phyloP scores from a whole-genome alignment of 1,284 basidiomycete species.

The Irpex sp. region DNA sequence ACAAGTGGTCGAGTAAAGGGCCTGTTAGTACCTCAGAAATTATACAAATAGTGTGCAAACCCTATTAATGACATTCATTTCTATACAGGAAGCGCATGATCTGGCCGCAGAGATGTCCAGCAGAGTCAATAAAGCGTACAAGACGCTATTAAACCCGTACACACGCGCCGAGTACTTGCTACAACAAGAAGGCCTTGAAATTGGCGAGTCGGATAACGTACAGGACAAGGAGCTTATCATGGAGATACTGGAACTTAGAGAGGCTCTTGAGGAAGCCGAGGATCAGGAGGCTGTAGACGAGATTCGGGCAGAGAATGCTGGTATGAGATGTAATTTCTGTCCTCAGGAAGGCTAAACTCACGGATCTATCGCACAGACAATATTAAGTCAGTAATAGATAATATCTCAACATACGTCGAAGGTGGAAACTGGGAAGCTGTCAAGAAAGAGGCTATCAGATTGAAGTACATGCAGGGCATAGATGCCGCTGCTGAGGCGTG shows the following conservation, averaged over 20 bases:
- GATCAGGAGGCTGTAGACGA: constrained; percentile 46
- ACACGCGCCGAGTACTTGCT: constrained; percentile 73
- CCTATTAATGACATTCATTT: neutral
- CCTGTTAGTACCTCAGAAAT: constrained; percentile 35
- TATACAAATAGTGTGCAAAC: neutral
- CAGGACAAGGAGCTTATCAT: constrained; percentile 73
- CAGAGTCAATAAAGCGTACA: constrained; percentile 74
- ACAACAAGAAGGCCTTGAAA: constrained; percentile 52
- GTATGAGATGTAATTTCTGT: constrained; percentile 31
- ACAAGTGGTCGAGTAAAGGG: constrained; percentile 68
- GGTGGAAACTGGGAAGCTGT: constrained; percentile 53
- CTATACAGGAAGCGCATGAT: constrained; percentile 49
- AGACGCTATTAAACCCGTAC: constrained; percentile 60
- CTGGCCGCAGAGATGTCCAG: constrained; percentile 66
- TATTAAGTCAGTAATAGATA: constrained; percentile 42
- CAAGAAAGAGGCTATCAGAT: constrained; percentile 59
- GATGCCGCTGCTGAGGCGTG: constrained; percentile 61
- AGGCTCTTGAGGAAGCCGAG: constrained; percentile 70
- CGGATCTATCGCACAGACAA: constrained; percentile 39
- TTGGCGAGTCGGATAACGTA: constrained; percentile 73
- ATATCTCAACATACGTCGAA: constrained; percentile 52
- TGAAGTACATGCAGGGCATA: constrained; percentile 80
- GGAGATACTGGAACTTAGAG: constrained; percentile 81
- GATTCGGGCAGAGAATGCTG: constrained; percentile 56
- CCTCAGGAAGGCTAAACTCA: constrained; percentile 5